phyloP scores from a whole-genome alignment of 108 stramenopile species.

The Nitzschia putrida region DNA sequence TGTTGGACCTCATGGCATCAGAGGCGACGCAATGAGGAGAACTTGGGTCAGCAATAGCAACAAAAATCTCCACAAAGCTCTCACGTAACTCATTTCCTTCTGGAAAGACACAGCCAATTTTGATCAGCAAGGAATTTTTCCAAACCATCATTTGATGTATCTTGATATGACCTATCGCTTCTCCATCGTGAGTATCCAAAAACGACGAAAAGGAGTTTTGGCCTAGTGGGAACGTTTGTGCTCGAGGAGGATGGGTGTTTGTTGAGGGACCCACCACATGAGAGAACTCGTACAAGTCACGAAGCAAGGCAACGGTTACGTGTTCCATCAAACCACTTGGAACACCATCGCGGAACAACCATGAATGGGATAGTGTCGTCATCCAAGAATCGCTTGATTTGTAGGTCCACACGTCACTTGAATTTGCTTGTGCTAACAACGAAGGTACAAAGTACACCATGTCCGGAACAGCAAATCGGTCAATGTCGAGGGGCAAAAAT shows the following conservation, averaged over 20 bases:
- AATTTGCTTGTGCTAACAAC: slow-evolving; percentile 54
- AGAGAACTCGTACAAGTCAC: slow-evolving; percentile 62
- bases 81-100: slow-evolving; percentile 53
- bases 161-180: slow-evolving; percentile 48
- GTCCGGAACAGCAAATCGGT: slow-evolving; percentile 39
- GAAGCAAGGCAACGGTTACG: slow-evolving; percentile 59
- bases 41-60: slow-evolving; percentile 59
- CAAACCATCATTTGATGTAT: slow-evolving; percentile 75
- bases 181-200: slow-evolving; percentile 35
- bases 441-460: slow-evolving; percentile 73
- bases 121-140: slow-evolving; percentile 61
- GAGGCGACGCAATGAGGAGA: slow-evolving; percentile 68
- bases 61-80: slow-evolving; percentile 68
- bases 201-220: slow-evolving; percentile 33
- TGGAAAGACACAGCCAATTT: slow-evolving; percentile 60
- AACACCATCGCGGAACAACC: slow-evolving; percentile 71
- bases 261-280: slow-evolving; percentile 18
- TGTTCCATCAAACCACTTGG: slow-evolving; percentile 68
- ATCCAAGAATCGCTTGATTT: slow-evolving; percentile 68
- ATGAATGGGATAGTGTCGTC: slow-evolving; percentile 32
- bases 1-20: slow-evolving; percentile 66
- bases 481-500: slow-evolving; percentile 69
- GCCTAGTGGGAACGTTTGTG: slow-evolving; percentile 43
- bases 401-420: slow-evolving; percentile 72
- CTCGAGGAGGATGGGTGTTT: slow-evolving; percentile 13